Evolutionary conservation across 768 basidiomycete species (phyloP).

Genomic region (Suillus variegatus): DNA sequence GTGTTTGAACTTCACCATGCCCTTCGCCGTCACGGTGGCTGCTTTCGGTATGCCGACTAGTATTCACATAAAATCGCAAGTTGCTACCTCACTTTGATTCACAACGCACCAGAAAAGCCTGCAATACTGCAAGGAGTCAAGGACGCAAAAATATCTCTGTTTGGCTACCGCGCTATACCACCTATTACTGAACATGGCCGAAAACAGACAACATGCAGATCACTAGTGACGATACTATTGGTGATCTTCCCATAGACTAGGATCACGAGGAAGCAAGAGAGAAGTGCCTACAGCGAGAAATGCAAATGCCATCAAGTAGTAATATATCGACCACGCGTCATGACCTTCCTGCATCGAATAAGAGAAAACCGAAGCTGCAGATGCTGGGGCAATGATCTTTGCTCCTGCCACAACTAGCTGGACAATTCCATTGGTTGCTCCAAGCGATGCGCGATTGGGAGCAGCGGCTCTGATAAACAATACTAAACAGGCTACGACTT

Average conservation of each 20-base stretch:
- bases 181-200: no score
- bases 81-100: neutral
- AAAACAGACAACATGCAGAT: no score
- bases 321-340: neutral
- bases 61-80: no score
- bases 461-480: neutral
- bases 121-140: neutral
- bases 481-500: neutral
- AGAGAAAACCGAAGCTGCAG: neutral
- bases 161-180: neutral
- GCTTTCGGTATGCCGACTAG: neutral
- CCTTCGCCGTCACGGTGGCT: neutral
- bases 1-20: neutral
- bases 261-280: neutral
- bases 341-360: neutral
- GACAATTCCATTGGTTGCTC: neutral
- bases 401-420: neutral
- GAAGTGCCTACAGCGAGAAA: slow-evolving; percentile 1
- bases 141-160: neutral
- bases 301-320: neutral
- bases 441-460: neutral
- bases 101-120: neutral
- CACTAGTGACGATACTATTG: neutral
- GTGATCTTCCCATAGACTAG: neutral
- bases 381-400: neutral